Base-by-base conservation (phyloP, 306 rosid genomes). In the Albizia julibrissin region DNA sequence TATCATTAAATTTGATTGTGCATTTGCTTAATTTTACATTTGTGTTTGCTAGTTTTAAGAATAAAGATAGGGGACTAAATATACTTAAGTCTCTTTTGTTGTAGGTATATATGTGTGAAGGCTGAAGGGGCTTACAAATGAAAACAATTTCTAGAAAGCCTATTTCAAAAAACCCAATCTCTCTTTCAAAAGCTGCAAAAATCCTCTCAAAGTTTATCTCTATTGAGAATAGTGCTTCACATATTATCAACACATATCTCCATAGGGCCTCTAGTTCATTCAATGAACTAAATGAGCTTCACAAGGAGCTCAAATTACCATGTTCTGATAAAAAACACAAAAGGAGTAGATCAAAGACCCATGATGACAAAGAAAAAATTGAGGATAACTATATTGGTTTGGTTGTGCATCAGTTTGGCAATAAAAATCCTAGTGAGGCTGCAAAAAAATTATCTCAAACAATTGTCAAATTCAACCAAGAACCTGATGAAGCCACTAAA, bases 161-260 rank as follows among this genome's bases (percentile, higher is more conserved):
- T 50, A 52, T 40, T 22, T 79, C 82, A 16, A 24, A 27, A 1
- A 79, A 79, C 34, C 76, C 76, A 37, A 39, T 69, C 58, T 50
- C 82, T 52, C 58, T 79, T 69, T 79, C 82, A 22, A 69, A 79
- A 39, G 82, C 82, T 50, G 69, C 82, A 5, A 79, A 79, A 79
- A 52, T 79, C 50, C 69, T 79, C 29, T 52, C 69, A 14, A 52
- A 69, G 11, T 79, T 79, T 79, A 75, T 79, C 12, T 52, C 76
- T 50, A 56, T 44, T 50, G 82, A 79, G 69, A 79, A 79, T 79
- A 76, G 82, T 50, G 82, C 82, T 69, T 69, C 82, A 18, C 82
- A 69, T 3, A 77, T 72, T 9, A 26, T 79, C 31, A 79, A 7
- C 40, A 70, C 69, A 24, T 79, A 79, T 39, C 82, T 79, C 11